Conservation (phyloP, 208 protist genomes). For the Trichomonas vaginalis region DNA sequence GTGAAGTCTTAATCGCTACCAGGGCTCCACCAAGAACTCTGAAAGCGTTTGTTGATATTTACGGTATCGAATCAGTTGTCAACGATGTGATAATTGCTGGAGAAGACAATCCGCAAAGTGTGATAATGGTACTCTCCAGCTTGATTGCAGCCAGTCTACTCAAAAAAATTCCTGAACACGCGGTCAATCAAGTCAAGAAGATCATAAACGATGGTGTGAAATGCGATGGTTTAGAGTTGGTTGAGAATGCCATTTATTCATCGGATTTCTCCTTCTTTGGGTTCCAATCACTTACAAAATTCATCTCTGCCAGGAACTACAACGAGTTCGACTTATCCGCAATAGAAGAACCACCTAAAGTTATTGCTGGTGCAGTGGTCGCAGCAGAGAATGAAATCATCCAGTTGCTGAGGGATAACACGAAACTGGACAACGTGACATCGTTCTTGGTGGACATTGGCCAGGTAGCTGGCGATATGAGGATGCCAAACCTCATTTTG, state of each 20-base stretch:
- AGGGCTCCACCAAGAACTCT: neutral
- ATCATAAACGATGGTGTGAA: neutral
- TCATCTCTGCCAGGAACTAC: neutral
- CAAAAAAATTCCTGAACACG: neutral
- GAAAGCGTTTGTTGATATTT: neutral
- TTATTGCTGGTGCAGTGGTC: neutral
- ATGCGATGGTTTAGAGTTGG: neutral
- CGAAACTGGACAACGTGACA: neutral
- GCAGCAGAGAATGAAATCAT: neutral
- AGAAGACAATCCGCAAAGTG: neutral
- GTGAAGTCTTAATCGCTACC: neutral
- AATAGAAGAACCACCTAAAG: neutral
- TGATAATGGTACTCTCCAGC: neutral
- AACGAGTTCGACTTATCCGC: neutral
- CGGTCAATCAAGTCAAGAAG: neutral
- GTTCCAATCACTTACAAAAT: neutral
- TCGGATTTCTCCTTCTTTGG: neutral
- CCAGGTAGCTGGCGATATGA: neutral
- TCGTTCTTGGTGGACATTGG: neutral
- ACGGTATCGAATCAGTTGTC: neutral
- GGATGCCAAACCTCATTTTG: neutral
- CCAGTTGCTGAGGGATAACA: neutral
- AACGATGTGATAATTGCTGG: neutral
- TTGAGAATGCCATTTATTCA: neutral
- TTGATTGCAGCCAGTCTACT: neutral